These are phyloP conservation scores for Daldinia grandis DNA, from an alignment of 495 filamentous ascomycete species.

Conservation along the genomic window DNA sequence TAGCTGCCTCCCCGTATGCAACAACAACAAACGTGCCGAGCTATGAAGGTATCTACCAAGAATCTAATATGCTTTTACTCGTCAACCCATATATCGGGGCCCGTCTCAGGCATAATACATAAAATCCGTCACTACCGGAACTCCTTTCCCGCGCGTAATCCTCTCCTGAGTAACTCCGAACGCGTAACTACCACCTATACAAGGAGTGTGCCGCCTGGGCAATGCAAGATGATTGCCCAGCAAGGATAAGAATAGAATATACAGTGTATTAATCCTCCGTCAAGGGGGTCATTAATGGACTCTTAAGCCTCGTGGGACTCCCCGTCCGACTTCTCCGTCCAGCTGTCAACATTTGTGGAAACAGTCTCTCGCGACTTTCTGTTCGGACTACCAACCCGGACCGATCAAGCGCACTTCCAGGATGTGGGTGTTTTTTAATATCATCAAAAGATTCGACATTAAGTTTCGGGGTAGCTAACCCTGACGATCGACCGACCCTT, in stretches of 20 bases:
- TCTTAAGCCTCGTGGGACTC: conserved; percentile 71
- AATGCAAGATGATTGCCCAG: conserved; percentile 14
- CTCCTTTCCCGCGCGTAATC: conserved; percentile 29
- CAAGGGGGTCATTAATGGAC: conserved; percentile 64
- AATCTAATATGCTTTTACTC: conserved; percentile 19
- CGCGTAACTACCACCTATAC: conserved; percentile 22
- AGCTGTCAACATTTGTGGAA: conserved; percentile 58
- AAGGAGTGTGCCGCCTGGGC: conserved; percentile 19
- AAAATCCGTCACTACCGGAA: conserved; percentile 24
- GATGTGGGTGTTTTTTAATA: conserved; percentile 52
- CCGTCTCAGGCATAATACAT: conserved; percentile 12
- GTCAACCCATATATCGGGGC: conserved; percentile 6
- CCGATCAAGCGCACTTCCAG: conserved; percentile 70
- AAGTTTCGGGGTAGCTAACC: conserved; percentile 70
- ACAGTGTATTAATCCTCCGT: conserved; percentile 49
- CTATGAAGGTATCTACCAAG: conserved; percentile 11
- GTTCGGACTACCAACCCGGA: conserved; percentile 78
- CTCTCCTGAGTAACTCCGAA: conserved; percentile 34
- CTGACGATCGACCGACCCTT: conserved; percentile 63
- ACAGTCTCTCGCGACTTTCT: conserved; percentile 79
- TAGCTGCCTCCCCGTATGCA: conserved; percentile 11
- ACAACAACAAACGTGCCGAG: conserved; percentile 8
- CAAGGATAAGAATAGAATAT: conserved; percentile 39
- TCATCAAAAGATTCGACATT: conserved; percentile 69
- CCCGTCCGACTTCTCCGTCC: conserved; percentile 67